Conservation (phyloP, 495 filamentous ascomycete genomes). For the Lasiosphaeriaceae sp. region DNA sequence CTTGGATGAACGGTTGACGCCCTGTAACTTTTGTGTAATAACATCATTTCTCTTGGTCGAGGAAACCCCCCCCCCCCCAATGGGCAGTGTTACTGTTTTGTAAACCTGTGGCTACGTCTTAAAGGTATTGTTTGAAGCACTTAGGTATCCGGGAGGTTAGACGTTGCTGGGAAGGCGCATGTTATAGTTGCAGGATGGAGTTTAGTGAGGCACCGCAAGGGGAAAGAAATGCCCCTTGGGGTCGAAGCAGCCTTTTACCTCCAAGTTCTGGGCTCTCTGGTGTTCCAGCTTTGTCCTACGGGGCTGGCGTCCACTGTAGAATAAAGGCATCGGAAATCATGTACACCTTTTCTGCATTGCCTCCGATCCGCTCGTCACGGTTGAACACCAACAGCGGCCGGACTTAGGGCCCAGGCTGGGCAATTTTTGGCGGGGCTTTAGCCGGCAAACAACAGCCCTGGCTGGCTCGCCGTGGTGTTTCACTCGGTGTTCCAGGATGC, state of each 20-base stretch:
- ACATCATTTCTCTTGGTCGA: background rate
- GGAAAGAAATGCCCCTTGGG: background rate
- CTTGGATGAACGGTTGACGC: constrained; percentile 79
- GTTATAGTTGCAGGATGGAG: too few relatives aligned
- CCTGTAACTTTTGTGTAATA: too few relatives aligned
- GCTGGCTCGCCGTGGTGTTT: constrained; percentile 3
- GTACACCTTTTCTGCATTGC: background rate
- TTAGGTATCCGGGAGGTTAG: too few relatives aligned
- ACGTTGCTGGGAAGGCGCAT: too few relatives aligned
- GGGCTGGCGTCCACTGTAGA: too few relatives aligned
- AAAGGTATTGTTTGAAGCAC: too few relatives aligned
- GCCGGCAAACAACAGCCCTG: constrained; percentile 5
- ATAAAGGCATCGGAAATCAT: background rate
- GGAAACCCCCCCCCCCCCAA: background rate
- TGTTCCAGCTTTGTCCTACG: too few relatives aligned
- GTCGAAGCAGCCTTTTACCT: too few relatives aligned
- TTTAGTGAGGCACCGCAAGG: too few relatives aligned
- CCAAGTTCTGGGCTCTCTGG: too few relatives aligned
- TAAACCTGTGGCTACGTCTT: too few relatives aligned
- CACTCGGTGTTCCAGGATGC: background rate
- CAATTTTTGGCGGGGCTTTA: constrained; percentile 1
- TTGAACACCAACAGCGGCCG: background rate
- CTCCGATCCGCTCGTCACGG: constrained; percentile 5
- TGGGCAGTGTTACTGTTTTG: background rate
- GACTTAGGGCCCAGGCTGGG: background rate